Conservation (phyloP, 208 protist species). For the Lotmaria passim region DNA sequence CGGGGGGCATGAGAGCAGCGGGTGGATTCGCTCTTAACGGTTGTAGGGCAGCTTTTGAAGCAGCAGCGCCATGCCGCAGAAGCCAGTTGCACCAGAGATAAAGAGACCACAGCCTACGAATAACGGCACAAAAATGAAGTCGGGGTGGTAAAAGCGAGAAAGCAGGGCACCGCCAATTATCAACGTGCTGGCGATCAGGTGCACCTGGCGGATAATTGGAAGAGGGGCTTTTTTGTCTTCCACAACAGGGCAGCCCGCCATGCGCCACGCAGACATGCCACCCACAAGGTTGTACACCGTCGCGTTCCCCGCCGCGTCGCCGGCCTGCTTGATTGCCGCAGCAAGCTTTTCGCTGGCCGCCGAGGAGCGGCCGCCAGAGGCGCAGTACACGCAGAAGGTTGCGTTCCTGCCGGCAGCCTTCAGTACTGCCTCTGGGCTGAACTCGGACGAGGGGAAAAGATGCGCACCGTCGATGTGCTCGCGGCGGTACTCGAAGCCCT, state of each 20-base stretch:
- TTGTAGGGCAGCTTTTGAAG: conserved; percentile 50
- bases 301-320: conserved; percentile 13
- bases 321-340: conserved; percentile 18
- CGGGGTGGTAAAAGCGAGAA: conserved; percentile 32
- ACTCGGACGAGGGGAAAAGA: conserved; percentile 35
- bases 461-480: conserved; percentile 48
- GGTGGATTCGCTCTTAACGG: conserved; percentile 16
- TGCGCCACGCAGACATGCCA: conserved; percentile 51
- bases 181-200: conserved; percentile 52
- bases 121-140: conserved; percentile 46
- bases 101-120: conserved; percentile 50
- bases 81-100: conserved; percentile 46
- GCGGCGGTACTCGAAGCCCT: conserved; percentile 45
- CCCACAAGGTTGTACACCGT: conserved; percentile 46
- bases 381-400: conserved; percentile 45
- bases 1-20: too few species aligned
- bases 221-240: conserved; percentile 50
- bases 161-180: conserved; percentile 43
- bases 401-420: conserved; percentile 28
- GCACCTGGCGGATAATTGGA: conserved; percentile 56
- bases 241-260: conserved; percentile 28
- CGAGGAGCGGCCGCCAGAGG: conserved; percentile 47
- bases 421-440: conserved; percentile 35
- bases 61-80: conserved; percentile 56
- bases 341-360: conserved; percentile 16